A percentile compares a stretch with the other conserved stretches of the same genome.
Conservation (phyloP, 257 asterid species). For the Marsdenia floribunda region DNA sequence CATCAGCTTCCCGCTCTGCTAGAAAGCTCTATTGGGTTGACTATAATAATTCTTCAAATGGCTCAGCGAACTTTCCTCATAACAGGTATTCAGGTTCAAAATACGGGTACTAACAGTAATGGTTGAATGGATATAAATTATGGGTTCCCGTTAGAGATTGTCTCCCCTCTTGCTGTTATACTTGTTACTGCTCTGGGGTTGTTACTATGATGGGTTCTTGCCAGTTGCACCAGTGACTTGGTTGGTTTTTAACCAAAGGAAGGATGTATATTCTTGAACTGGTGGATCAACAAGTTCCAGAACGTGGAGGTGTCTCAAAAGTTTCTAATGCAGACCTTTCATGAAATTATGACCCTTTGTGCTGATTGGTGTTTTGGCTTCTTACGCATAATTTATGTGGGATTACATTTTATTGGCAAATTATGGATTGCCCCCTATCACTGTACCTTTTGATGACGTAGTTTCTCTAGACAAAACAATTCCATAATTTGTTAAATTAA, state of each 20-base stretch:
- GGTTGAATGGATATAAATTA: conserved; percentile 36
- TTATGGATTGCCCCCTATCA: background rate
- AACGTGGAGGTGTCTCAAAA: background rate
- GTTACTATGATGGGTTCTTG: background rate
- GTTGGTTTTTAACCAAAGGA: background rate
- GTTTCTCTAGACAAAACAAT: background rate
- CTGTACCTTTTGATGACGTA: background rate
- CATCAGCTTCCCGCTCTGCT: conserved; percentile 37
- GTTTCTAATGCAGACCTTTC: background rate
- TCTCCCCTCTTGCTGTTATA: background rate
- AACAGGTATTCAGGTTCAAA: conserved; percentile 45
- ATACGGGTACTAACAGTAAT: conserved; percentile 36
- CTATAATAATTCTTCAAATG: conserved; percentile 34
- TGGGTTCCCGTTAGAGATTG: conserved; percentile 22
- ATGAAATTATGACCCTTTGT: background rate
- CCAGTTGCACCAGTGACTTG: background rate
- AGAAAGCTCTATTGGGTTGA: conserved; percentile 22
- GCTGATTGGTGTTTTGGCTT: background rate
- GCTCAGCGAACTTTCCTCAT: conserved; percentile 30
- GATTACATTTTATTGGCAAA: background rate
- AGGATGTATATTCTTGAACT: background rate
- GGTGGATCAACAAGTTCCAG: background rate
- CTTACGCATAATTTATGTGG: background rate
- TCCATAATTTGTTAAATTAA: background rate
- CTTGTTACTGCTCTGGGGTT: background rate